Base-by-base conservation (phyloP, 306 rosid species). In the Cicer pinnatifidum region DNA sequence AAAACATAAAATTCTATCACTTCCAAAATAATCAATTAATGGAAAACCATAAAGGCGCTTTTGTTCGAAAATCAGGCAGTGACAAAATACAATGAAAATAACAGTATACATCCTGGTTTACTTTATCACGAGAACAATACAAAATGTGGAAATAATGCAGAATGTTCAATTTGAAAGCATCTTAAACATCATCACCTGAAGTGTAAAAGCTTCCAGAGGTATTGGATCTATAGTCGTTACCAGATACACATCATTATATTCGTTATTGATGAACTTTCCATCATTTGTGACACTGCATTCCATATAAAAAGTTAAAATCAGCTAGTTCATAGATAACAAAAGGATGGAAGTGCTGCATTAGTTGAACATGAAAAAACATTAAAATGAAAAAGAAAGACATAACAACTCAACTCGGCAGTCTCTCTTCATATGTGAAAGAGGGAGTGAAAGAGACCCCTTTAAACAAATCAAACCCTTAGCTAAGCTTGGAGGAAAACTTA, bases 191-290 rank as follows among this genome's bases (percentile, higher is more conserved):
- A 89, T 81, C 59, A 91, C 98, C 97, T 94, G 98, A 73, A 91
- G 96, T 72, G 90, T 80, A 85, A 94, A 91, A 61, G 98, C 97
- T 82, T 89, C 95, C 16, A 86, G 72, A 67, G 98, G 98, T 71
- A 94, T 89, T 35, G 92, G 98, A 82, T 91, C 86, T 62, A 86
- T 20, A 60, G 95, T 94, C 72, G 97, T 94, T 33, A 94, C 95
- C 79, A 94, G 82, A 83, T 89, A 94, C 11, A 94, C 98, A 77
- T 94, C 98, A 62, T 82, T 67, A 75, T 82, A 94, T 81, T 91
- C 98, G 77, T 94, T 91, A 76, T 89, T 87, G 82, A 94, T 87
- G 85, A 47, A 91, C 20, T 79, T 90, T 19, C 96, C 97, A 35
- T 86, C 87, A 82, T 91, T 91, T 75, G 72, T 73, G 72, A 86